Evolutionary conservation across 805 yeast species (phyloP).

Genomic region (Candida methanosorbosa): DNA sequence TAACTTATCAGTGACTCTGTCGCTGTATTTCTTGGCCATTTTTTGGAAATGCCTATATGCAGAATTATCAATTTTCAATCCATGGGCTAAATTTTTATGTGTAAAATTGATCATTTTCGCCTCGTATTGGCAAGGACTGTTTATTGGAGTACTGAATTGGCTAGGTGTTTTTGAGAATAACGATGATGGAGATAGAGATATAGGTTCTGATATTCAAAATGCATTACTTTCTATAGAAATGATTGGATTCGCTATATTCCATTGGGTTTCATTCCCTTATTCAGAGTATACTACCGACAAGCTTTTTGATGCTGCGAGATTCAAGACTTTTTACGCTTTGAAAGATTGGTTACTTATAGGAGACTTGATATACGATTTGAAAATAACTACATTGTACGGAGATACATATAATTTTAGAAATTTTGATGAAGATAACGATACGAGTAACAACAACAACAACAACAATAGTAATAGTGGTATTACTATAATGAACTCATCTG

Average conservation of each 20-base stretch:
- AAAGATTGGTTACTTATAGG: slow-evolving; percentile 67
- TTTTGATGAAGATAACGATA: slow-evolving; percentile 35
- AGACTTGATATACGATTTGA: slow-evolving; percentile 78
- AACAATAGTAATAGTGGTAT: slow-evolving; percentile 30
- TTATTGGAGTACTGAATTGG: slow-evolving; percentile 45
- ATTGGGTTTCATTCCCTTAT: slow-evolving; percentile 78
- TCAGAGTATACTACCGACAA: slow-evolving; percentile 53
- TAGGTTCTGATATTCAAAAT: slow-evolving; percentile 53
- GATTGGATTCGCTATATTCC: slow-evolving; percentile 81
- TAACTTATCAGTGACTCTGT: slow-evolving; percentile 71
- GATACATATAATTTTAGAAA: slow-evolving; percentile 70
- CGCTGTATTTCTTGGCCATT: slow-evolving; percentile 76
- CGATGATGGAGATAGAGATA: slow-evolving; percentile 22
- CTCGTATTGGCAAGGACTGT: slow-evolving; percentile 92
- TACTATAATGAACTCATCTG: slow-evolving; percentile 59
- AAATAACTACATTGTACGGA: slow-evolving; percentile 55
- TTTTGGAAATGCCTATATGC: slow-evolving; percentile 87
- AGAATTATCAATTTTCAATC: slow-evolving; percentile 73
- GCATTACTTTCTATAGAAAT: slow-evolving; percentile 75
- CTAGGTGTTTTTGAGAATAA: slow-evolving; percentile 31
- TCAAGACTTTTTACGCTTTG: slow-evolving; percentile 54
- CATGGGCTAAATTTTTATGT: slow-evolving; percentile 88
- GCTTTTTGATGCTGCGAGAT: slow-evolving; percentile 62
- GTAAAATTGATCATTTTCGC: slow-evolving; percentile 93
- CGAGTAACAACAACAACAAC: slow-evolving; percentile 12